A percentile compares a stretch with the other conserved stretches of the same genome.
Evolutionary conservation across 176 grass and related monocot genomes (phyloP).

Genomic region (Phragmites australis): DNA sequence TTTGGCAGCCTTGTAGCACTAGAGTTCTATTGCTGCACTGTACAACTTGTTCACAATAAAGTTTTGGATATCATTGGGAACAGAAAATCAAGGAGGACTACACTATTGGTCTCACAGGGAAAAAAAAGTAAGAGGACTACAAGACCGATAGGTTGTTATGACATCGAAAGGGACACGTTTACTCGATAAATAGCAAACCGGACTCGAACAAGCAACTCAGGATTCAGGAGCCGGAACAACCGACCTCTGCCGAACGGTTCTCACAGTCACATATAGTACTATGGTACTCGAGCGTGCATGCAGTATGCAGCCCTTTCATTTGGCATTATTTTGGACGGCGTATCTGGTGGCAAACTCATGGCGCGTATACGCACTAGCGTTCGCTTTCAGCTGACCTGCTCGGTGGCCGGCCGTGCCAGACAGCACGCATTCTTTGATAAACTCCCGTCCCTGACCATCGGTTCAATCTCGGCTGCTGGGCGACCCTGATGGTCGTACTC

Average conservation of each 20-base stretch:
- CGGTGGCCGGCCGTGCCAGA: not conserved
- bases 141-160: too few species aligned
- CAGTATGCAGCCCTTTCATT: not conserved
- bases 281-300: not conserved
- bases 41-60: not conserved
- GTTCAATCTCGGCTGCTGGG: constrained; percentile 38
- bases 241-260: not conserved
- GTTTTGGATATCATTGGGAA: not conserved
- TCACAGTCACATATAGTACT: too few species aligned
- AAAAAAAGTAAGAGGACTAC: too few species aligned
- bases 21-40: not conserved
- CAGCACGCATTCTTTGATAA: not conserved
- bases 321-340: constrained; percentile 21
- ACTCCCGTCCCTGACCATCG: not conserved
- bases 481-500: constrained; percentile 21
- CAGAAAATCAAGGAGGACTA: not conserved
- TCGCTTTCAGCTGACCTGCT: not conserved
- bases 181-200: not conserved
- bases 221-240: not conserved
- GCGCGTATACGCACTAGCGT: not conserved
- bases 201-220: not conserved
- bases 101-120: too few species aligned
- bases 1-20: not conserved
- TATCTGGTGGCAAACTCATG: not conserved
- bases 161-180: not conserved